Evolutionary conservation across 73 alveolate genomes (phyloP).

Genomic region (Stentor coeruleus): DNA sequence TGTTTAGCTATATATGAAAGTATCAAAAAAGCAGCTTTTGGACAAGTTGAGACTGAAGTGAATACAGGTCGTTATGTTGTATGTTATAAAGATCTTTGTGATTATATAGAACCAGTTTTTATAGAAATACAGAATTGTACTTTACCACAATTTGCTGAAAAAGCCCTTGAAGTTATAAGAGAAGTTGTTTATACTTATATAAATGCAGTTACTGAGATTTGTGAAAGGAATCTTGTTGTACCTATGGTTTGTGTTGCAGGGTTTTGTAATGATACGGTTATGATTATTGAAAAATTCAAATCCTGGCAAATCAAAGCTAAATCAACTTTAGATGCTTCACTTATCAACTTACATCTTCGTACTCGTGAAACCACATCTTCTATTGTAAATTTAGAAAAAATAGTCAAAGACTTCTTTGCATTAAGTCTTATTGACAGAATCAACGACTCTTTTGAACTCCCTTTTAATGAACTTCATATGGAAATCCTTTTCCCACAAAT

Average conservation of each 20-base stretch:
- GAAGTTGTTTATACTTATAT: neutral
- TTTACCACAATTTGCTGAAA: neutral
- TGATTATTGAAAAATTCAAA: constrained; percentile 32
- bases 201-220: constrained; percentile 19
- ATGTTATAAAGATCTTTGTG: constrained; percentile 46
- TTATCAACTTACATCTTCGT: constrained; percentile 44
- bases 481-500: neutral
- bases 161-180: neutral
- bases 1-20: constrained; percentile 38
- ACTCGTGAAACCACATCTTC: constrained; percentile 44
- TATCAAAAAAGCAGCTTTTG: constrained; percentile 36
- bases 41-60: constrained; percentile 36
- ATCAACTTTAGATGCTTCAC: constrained; percentile 51
- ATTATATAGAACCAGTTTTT: constrained; percentile 28
- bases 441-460: neutral
- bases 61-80: constrained; percentile 40
- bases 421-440: neutral
- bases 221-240: constrained; percentile 42
- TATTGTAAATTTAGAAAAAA: constrained; percentile 36
- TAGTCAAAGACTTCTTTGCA: constrained; percentile 47
- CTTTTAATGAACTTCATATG: constrained; percentile 3
- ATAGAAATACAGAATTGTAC: neutral
- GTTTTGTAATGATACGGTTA: constrained; percentile 40
- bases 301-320: constrained; percentile 42
- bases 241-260: constrained; percentile 37